phyloP scores from a whole-genome alignment of 2,329 filamentous ascomycete genomes.

The Endoconidiophora laricicola region DNA sequence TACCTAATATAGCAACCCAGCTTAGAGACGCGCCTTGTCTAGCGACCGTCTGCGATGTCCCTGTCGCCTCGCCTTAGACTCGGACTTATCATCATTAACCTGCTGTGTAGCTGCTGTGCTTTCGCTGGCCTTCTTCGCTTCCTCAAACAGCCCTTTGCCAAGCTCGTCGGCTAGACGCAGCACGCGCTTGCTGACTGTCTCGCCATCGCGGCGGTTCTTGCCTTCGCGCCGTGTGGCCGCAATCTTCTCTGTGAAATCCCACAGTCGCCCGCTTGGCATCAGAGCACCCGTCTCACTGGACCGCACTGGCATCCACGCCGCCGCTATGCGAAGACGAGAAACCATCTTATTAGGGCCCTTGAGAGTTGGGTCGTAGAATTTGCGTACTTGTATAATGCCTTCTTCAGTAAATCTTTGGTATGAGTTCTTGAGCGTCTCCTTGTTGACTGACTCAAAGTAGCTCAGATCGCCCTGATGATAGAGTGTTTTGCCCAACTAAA shows the following conservation, averaged over 20 bases:
- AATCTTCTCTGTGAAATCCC: constrained; percentile 85
- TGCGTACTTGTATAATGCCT: constrained; percentile 63
- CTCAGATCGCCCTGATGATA: constrained; percentile 95
- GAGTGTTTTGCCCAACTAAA: constrained; percentile 76
- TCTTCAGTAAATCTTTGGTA: constrained; percentile 81
- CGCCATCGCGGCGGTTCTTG: constrained; percentile 89
- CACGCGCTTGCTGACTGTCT: constrained; percentile 71
- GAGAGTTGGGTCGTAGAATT: constrained; percentile 39
- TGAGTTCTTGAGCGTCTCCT: constrained; percentile 89
- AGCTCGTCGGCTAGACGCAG: constrained; percentile 59
- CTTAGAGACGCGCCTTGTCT: constrained; percentile 20
- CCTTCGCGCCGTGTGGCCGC: constrained; percentile 71
- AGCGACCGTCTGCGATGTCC: constrained; percentile 33
- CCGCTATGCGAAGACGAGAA: constrained; percentile 49
- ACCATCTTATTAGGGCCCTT: constrained; percentile 29
- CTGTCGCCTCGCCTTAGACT: constrained; percentile 28
- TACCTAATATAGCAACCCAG: neutral
- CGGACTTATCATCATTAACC: constrained; percentile 19
- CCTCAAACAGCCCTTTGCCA: constrained; percentile 51
- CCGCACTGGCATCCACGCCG: constrained; percentile 57
- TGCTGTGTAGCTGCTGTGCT: constrained; percentile 31
- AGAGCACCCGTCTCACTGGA: constrained; percentile 45
- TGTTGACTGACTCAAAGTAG: constrained; percentile 97
- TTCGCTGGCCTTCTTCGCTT: constrained; percentile 26
- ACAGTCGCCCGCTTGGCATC: constrained; percentile 57